These are phyloP conservation scores for Podospora conica DNA, from an alignment of 495 filamentous ascomycete species.

Conservation along the genomic window DNA sequence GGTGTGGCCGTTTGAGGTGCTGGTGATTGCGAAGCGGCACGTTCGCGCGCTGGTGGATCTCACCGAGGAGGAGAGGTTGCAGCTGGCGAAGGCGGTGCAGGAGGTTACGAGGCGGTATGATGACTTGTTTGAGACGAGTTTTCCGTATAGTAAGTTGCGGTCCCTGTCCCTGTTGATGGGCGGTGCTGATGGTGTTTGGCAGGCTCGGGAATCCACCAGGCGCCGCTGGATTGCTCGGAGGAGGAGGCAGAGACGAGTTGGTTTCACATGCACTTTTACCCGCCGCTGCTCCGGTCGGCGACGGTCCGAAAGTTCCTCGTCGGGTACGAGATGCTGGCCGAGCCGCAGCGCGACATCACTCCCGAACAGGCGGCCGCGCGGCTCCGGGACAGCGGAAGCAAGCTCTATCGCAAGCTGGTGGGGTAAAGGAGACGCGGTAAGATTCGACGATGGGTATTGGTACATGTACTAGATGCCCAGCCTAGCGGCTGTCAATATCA, in stretches of 20 bases:
- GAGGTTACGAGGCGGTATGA: slow-evolving; percentile 89
- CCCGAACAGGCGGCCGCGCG: slow-evolving; percentile 87
- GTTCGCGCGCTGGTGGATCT: slow-evolving; percentile 78
- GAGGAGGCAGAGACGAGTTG: slow-evolving; percentile 82
- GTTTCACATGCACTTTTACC: slow-evolving; percentile 97
- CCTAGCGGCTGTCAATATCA: not conserved
- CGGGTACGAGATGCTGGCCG: slow-evolving; percentile 91
- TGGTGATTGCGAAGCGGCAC: slow-evolving; percentile 78
- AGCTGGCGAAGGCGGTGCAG: slow-evolving; percentile 75
- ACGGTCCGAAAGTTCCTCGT: slow-evolving; percentile 94
- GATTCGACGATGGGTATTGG: slow-evolving; percentile 10
- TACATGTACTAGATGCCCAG: not conserved
- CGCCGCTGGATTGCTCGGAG: slow-evolving; percentile 75
- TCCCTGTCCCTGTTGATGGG: no score
- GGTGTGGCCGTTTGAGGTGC: slow-evolving; percentile 92
- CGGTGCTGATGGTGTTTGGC: slow-evolving; percentile 7
- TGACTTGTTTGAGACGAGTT: slow-evolving; percentile 93
- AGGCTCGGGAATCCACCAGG: slow-evolving; percentile 84
- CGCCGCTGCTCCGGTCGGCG: slow-evolving; percentile 84
- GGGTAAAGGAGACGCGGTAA: slow-evolving; percentile 19
- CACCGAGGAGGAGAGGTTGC: slow-evolving; percentile 54
- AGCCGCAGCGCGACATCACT: slow-evolving; percentile 96
- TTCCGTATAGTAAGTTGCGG: slow-evolving; percentile 69
- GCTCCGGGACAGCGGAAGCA: slow-evolving; percentile 66
- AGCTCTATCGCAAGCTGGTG: slow-evolving; percentile 72